A percentile compares a stretch with the other conserved stretches of the same genome.
These are phyloP conservation scores for Ophiocordyceps unilateralis DNA, from an alignment of 2,329 filamentous ascomycete genomes.

Conservation along the genomic window DNA sequence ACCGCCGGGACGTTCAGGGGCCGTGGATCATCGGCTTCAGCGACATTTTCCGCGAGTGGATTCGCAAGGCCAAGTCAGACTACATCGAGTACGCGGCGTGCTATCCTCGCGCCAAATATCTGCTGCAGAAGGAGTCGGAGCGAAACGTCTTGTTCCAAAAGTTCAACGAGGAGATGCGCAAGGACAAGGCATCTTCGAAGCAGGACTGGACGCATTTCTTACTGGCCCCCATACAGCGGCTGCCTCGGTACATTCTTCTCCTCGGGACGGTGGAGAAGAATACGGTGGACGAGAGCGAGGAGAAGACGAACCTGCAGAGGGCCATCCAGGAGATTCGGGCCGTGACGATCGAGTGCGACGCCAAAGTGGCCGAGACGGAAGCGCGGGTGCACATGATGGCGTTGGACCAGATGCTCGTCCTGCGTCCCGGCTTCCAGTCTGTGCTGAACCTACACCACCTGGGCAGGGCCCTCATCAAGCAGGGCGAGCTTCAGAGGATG, in stretches of 20 bases:
- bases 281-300: slow-evolving; percentile 69
- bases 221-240: slow-evolving; percentile 78
- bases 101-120: slow-evolving; percentile 69
- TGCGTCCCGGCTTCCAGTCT: slow-evolving; percentile 74
- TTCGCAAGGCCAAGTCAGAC: slow-evolving; percentile 72
- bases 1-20: slow-evolving; percentile 89
- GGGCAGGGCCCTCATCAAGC: slow-evolving; percentile 75
- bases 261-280: slow-evolving; percentile 71
- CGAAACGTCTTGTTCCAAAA: slow-evolving; percentile 72
- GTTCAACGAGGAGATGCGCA: slow-evolving; percentile 67
- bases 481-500: slow-evolving; percentile 78
- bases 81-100: slow-evolving; percentile 86
- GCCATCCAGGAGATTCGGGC: slow-evolving; percentile 85
- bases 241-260: slow-evolving; percentile 79
- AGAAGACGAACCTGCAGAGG: slow-evolving; percentile 66
- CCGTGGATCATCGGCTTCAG: slow-evolving; percentile 90
- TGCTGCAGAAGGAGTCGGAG: slow-evolving; percentile 69
- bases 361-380: slow-evolving; percentile 78
- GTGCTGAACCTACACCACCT: slow-evolving; percentile 87
- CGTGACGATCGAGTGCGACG: slow-evolving; percentile 81
- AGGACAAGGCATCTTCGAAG: slow-evolving; percentile 63
- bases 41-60: slow-evolving; percentile 97
- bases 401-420: slow-evolving; percentile 63
- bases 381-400: slow-evolving; percentile 83
- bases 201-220: slow-evolving; percentile 90